phyloP scores from a whole-genome alignment of 179 eudicot genomes.

The Silene coronaria region DNA sequence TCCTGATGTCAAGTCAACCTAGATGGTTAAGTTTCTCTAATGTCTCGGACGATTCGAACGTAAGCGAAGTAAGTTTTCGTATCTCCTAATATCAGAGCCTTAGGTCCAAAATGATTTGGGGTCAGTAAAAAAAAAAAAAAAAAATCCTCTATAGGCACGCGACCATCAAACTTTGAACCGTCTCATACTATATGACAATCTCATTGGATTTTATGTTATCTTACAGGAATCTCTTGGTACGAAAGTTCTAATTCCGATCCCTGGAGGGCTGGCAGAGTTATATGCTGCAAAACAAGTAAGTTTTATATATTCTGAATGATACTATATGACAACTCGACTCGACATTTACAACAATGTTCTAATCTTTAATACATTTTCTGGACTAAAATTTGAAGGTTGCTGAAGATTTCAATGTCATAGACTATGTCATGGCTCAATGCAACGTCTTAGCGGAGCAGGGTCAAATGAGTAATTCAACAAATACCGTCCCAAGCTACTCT shows the following conservation, averaged over 20 bases:
- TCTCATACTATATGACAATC: neutral
- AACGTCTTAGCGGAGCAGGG: slow-evolving; percentile 49
- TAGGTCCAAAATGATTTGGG: too few species aligned
- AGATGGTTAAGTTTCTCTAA: slow-evolving; percentile 72
- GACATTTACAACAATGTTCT: neutral
- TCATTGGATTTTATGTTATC: neutral
- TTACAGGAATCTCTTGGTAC: slow-evolving; percentile 59
- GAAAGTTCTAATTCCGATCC: slow-evolving; percentile 60
- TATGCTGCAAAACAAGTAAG: slow-evolving; percentile 72
- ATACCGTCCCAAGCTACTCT: slow-evolving; percentile 28
- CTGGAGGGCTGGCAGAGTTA: slow-evolving; percentile 67
- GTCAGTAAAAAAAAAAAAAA: too few species aligned
- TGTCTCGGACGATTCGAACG: slow-evolving; percentile 38
- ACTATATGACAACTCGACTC: neutral
- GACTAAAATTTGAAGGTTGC: slow-evolving; percentile 34
- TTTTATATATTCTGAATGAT: neutral
- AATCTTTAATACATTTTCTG: neutral
- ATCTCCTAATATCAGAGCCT: neutral
- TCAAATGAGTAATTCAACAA: slow-evolving; percentile 28
- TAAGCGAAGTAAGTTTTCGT: slow-evolving; percentile 34
- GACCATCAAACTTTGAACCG: neutral
- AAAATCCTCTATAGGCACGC: neutral
- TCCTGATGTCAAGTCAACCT: slow-evolving; percentile 62
- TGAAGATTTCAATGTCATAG: slow-evolving; percentile 59
- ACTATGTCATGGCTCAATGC: slow-evolving; percentile 55